Evolutionary conservation across 1,139 yeast species (phyloP).

Genomic region (Wickerhamomyces sp.): DNA sequence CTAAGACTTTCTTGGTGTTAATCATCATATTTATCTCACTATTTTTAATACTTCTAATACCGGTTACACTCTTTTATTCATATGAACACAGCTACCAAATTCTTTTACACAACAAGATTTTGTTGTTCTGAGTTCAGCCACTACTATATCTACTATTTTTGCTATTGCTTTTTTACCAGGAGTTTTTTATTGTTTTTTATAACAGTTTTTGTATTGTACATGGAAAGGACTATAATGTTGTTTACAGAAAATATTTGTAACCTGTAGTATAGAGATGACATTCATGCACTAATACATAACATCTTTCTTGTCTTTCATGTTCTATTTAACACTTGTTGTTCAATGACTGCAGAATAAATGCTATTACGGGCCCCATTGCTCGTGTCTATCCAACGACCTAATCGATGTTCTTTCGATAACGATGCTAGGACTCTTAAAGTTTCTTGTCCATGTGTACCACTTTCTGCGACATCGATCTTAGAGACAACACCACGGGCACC

Average conservation of each 20-base stretch:
- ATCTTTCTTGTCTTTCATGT: neutral
- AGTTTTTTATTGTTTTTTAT: neutral
- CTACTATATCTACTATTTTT: neutral
- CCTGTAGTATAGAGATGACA: neutral
- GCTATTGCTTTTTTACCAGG: neutral
- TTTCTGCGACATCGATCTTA: constrained; percentile 60
- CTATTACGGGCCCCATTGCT: constrained; percentile 44
- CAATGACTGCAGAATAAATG: constrained; percentile 41
- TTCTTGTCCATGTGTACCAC: constrained; percentile 41
- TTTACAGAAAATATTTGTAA: neutral
- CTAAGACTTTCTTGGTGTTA: too few relatives aligned
- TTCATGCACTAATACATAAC: neutral
- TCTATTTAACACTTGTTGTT: constrained; percentile 24
- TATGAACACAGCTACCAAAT: neutral
- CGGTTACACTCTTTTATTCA: neutral
- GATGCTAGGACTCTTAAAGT: constrained; percentile 59
- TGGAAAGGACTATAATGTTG: neutral
- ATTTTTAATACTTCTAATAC: neutral
- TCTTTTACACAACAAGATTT: neutral
- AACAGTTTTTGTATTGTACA: too few relatives aligned
- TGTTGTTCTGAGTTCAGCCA: neutral
- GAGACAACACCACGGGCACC: constrained; percentile 71
- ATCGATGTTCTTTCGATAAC: constrained; percentile 76
- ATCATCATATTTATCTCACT: too few relatives aligned
- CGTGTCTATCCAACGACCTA: constrained; percentile 72